Evolutionary conservation across 2,329 filamentous ascomycete genomes (phyloP).

Genomic region (Fonsecaea monophora): DNA sequence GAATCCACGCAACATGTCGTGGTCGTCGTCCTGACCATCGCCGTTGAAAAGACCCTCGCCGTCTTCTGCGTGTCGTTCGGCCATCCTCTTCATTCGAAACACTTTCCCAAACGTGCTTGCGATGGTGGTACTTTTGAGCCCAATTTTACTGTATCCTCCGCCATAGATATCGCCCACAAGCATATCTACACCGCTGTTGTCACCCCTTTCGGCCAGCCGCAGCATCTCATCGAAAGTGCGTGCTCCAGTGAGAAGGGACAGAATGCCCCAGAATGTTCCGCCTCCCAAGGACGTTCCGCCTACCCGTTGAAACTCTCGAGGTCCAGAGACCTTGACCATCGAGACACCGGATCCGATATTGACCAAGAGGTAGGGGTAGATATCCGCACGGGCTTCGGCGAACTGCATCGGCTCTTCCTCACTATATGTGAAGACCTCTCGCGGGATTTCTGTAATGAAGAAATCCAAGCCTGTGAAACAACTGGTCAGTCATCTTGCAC

Average conservation of each 20-base stretch:
- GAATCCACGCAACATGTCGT: conserved; percentile 61
- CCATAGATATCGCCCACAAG: conserved; percentile 98
- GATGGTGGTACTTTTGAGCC: conserved; percentile 92
- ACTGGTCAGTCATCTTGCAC: conserved; percentile 14
- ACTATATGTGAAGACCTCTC: conserved; percentile 96
- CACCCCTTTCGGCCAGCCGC: conserved; percentile 84
- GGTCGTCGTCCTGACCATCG: conserved; percentile 48
- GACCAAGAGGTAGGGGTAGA: conserved; percentile 96
- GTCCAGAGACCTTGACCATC: conserved; percentile 95
- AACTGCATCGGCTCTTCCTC: conserved; percentile 89
- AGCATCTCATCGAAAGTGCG: conserved; percentile 98
- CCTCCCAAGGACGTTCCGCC: conserved; percentile 94
- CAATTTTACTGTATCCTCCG: conserved; percentile 89
- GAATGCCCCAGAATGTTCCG: conserved; percentile 94
- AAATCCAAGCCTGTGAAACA: conserved; percentile 79
- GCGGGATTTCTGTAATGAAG: conserved; percentile 97
- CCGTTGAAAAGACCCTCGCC: conserved; percentile 64
- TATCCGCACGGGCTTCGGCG: conserved; percentile 74
- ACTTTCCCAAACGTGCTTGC: conserved; percentile 97
- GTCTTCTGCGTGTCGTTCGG: conserved; percentile 79
- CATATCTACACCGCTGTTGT: conserved; percentile 94
- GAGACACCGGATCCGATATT: conserved; percentile 98
- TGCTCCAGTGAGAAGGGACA: conserved; percentile 90
- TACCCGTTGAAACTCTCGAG: conserved; percentile 83
- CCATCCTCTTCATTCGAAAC: conserved; percentile 86